Evolutionary conservation across 108 stramenopile species (phyloP).

Genomic region (Parietichytrium sp.): DNA sequence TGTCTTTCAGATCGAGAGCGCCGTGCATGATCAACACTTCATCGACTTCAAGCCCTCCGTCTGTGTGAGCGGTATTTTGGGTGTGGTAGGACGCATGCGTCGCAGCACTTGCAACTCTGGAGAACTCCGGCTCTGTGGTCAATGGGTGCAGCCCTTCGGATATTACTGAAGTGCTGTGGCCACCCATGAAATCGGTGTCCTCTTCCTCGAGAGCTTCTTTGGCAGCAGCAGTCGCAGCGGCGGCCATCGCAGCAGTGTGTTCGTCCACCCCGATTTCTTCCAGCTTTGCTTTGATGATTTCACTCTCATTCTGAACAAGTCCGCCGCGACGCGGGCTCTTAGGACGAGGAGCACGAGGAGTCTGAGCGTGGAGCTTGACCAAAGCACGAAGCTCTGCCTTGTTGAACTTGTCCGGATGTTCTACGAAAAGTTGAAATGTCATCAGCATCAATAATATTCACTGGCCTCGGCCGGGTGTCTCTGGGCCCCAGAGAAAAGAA

Average conservation of each 20-base stretch:
- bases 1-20: conserved; percentile 31
- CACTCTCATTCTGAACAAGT: no score
- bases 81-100: neutral
- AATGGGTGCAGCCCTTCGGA: no score
- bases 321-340: neutral
- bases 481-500: conserved; percentile 49
- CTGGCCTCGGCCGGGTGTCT: conserved; percentile 38
- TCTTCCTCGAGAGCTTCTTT: neutral
- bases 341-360: neutral
- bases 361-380: conserved; percentile 77
- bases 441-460: conserved; percentile 37
- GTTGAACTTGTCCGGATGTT: conserved; percentile 14
- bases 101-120: neutral
- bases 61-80: neutral
- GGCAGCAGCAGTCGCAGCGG: conserved; percentile 16
- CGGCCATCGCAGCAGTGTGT: conserved; percentile 7
- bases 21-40: conserved; percentile 29
- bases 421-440: conserved; percentile 42
- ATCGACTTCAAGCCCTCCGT: neutral
- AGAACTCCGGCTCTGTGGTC: no score
- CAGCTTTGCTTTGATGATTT: conserved; percentile 11
- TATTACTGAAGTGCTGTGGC: neutral
- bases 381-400: conserved; percentile 71
- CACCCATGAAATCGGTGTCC: neutral
- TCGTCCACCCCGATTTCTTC: conserved; percentile 20